Evolutionary conservation across 345 rosid species (phyloP).

Genomic region (Aegle marmelos): DNA sequence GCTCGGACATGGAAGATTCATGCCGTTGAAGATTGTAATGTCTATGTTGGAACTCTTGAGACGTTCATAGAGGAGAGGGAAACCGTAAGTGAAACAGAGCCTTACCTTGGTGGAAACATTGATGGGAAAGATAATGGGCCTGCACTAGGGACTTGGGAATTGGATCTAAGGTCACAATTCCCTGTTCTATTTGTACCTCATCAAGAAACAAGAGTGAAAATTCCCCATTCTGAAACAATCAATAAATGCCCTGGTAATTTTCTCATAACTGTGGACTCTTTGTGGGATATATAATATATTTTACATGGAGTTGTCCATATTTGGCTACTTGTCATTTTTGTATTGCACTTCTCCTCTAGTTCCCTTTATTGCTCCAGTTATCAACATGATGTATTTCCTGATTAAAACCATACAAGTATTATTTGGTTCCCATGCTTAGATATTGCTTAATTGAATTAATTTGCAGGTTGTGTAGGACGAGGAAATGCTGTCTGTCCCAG

Average conservation of each 20-base stretch:
- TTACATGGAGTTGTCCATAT: not conserved
- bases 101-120: conserved; percentile 46
- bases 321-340: conserved; percentile 5
- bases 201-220: conserved; percentile 51
- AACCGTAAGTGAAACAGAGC: conserved; percentile 58
- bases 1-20: conserved; percentile 96
- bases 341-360: not conserved
- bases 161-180: conserved; percentile 76
- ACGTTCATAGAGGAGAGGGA: conserved; percentile 92
- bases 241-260: conserved; percentile 76
- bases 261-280: not conserved
- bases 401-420: not conserved
- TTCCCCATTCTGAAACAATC: conserved; percentile 70
- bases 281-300: not conserved
- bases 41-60: conserved; percentile 89
- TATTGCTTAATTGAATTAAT: conserved; percentile 10
- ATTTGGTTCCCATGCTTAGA: not conserved
- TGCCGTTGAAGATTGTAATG: conserved; percentile 88
- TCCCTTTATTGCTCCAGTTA: not conserved
- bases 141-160: conserved; percentile 69
- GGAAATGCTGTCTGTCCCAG: conserved; percentile 60
- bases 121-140: conserved; percentile 53
- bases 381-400: not conserved
- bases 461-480: conserved; percentile 72
- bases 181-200: conserved; percentile 69